Evolutionary conservation across 805 yeast species (phyloP).

Genomic region (Yamadazyma laniorum): DNA sequence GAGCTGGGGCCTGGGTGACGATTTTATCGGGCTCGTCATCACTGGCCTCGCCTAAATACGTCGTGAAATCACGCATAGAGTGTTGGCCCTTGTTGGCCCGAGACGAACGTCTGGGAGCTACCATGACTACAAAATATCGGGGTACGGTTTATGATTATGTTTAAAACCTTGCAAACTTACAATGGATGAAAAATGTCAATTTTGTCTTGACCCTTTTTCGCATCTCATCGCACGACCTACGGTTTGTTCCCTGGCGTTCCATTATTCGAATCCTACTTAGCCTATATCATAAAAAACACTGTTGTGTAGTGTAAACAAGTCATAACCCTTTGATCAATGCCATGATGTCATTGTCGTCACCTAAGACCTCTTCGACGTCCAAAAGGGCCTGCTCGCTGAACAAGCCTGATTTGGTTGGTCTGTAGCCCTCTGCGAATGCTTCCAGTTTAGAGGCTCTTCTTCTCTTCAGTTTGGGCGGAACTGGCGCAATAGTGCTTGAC

Average conservation of each 20-base stretch:
- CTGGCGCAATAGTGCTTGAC: not conserved
- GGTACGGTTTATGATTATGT: no score
- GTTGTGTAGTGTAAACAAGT: no score
- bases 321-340: conserved; percentile 36
- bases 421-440: conserved; percentile 71
- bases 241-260: not conserved
- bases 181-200: not conserved
- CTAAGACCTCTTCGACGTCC: conserved; percentile 68
- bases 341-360: conserved; percentile 49
- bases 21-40: conserved; percentile 10
- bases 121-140: not conserved
- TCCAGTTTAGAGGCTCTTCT: conserved; percentile 70
- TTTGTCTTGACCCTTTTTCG: not conserved
- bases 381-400: conserved; percentile 73
- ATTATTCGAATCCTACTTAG: not conserved
- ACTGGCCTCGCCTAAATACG: conserved; percentile 9
- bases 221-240: conserved; percentile 1
- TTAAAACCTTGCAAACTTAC: no score
- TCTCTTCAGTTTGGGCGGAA: conserved; percentile 33
- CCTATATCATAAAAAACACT: not conserved
- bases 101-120: conserved; percentile 30
- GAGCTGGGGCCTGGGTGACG: not conserved
- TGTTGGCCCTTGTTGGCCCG: conserved; percentile 43
- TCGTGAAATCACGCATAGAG: conserved; percentile 20
- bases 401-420: conserved; percentile 73